Base-by-base conservation (phyloP, 1,284 basidiomycete species). In the Ceratobasidium sp. region DNA sequence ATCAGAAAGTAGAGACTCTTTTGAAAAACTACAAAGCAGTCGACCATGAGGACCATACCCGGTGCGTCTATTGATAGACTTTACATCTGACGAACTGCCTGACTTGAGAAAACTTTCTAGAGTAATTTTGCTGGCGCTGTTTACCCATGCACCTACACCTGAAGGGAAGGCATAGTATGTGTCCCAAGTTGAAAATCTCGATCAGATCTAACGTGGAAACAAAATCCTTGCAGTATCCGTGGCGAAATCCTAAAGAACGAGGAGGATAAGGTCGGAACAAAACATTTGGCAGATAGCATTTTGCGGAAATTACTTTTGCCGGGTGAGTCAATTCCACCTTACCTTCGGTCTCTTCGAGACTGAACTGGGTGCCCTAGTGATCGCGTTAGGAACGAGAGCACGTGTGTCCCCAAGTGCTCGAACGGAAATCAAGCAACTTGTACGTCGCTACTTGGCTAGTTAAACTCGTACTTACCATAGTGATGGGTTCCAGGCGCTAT, bases 131-230 rank as follows among this genome's bases (percentile, higher is more conserved):
- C 34, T 64, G 12, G 60, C 60, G n/a, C 27, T 64, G 25, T 45
- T 52, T 27, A 64, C 60, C 10, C 35, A 64, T 35, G 45, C 60
- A 2, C 62, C 62, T 15, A 65, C 62, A 22, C 49, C 62, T 34
- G 62, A 65, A 31, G 62, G 62, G 7, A 65, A 42, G 31, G 62
- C 62, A 4, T 65, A 65, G n/a, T n/a, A n/a, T n/a, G n/a, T n/a
- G n/a, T n/a, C n/a, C n/a, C n/a, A n/a, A n/a, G n/a, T n/a, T n/a
- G n/a, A n/a, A n/a, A n/a, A n/a, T n/a, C n/a, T n/a, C n/a, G n/a
- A n/a, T n/a, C n/a, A n/a, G n/a, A n/a, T n/a, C n/a, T n/a, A n/a
- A n/a, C n/a, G n/a, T n/a, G n/a, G n/a, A n/a, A n/a, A n/a, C n/a
- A n/a, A n/a, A n/a, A n/a, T n/a, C n/a, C n/a, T n/a, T n/a, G n/a